These are phyloP conservation scores for Metarhizium sp. DNA, from an alignment of 2,329 filamentous ascomycete genomes.

Conservation along the genomic window DNA sequence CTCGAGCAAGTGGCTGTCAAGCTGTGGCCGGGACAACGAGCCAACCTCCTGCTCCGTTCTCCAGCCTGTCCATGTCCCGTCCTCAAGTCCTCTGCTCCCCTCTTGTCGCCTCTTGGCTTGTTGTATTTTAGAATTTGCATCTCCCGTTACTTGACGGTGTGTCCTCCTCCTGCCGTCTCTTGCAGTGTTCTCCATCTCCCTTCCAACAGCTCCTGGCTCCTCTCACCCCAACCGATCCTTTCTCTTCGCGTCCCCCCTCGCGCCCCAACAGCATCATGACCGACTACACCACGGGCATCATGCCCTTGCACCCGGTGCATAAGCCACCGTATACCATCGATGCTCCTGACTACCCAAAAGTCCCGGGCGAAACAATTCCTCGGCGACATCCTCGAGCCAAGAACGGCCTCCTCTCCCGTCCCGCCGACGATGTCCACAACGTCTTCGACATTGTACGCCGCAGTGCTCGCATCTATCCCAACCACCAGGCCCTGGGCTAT, in stretches of 20 bases:
- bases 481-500: conserved; percentile 57
- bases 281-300: conserved; percentile 32
- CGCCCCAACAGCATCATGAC: conserved; percentile 4
- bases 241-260: not conserved
- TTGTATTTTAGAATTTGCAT: not conserved
- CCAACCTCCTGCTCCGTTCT: conserved; percentile 2
- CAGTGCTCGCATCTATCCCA: conserved; percentile 53
- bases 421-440: conserved; percentile 62
- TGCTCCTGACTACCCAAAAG: conserved; percentile 54
- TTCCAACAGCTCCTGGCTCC: not conserved
- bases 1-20: not conserved
- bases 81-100: not conserved
- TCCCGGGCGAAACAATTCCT: conserved; percentile 76
- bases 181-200: not conserved
- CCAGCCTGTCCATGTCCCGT: not conserved
- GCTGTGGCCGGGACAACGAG: not conserved
- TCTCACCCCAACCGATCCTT: not conserved
- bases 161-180: not conserved
- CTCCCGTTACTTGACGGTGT: not conserved
- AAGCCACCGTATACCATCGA: conserved; percentile 70
- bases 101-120: not conserved
- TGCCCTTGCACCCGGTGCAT: conserved; percentile 50
- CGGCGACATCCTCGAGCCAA: conserved; percentile 64
- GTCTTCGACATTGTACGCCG: conserved; percentile 70
- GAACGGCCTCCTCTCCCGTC: conserved; percentile 57